Evolutionary conservation across 2,329 filamentous ascomycete species (phyloP), one percentile per base, ranked within the genome.

Genomic region (Zalaria obscura): DNA sequence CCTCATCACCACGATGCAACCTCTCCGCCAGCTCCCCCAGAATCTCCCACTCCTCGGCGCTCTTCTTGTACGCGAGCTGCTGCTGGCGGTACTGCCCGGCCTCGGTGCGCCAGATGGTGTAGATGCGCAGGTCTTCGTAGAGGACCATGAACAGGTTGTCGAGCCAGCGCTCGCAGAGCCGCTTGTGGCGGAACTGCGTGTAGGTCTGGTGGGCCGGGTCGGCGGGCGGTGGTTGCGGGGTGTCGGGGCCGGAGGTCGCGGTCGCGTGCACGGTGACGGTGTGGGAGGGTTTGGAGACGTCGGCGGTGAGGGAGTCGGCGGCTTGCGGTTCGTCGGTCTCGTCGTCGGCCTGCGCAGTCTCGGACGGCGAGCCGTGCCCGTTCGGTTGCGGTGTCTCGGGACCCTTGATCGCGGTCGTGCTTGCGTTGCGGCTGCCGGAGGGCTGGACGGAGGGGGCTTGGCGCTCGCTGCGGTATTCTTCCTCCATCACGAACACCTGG

Each of bases 71-170:
- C 50, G 93, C 81, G 61, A 94, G 80, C 47, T 89, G 83, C 61
- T 96, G 89, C 41, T 89, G 85, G 25, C 85, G 80, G 58, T 88
- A 95, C 59, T 96, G 89, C 0, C 87, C 84, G 77, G 96, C 91
- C 60, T 98, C 91, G 1, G 91, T 96, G 43, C 91, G 81, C 91
- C 91, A 98, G 61, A 98, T 98, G 8, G 91, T 98, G 68, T 98
- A 98, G 36, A 98, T 89, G 39, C 91, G 84, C 11, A 98, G 73
- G 56, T 98, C 91, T 61, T 98, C 91, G 60, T 98, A 98, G 3
- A 98, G 73, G 0, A 96, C 91, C 91, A 98, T 98, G 67, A 98
- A 98, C 25, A 98, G 73, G 54, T 93, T 96, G 63, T 98, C 91
- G 2, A 98, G 74, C 91, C 91, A 98, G 51, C 91, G 79, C 63